Evolutionary conservation across 331 rosid species (phyloP).

Genomic region (Rosa hybrid): DNA sequence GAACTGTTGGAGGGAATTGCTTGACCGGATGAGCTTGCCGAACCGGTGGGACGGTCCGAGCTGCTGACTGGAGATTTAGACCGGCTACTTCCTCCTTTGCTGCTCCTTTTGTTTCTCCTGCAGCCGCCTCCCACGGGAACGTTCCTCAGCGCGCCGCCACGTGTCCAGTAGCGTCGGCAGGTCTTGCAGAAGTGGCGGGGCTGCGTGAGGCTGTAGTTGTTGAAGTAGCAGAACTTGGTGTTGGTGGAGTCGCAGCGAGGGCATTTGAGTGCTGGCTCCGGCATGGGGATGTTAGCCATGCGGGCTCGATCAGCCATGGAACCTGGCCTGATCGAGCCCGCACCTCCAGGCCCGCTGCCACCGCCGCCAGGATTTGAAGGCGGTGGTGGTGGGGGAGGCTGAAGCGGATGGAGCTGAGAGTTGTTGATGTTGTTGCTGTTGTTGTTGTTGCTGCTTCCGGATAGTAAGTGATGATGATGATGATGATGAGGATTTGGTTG

Average conservation of each 20-base stretch:
- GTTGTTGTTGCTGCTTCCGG: slow-evolving; percentile 8
- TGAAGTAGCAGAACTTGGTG: slow-evolving; percentile 93
- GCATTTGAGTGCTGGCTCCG: slow-evolving; percentile 65
- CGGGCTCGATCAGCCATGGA: slow-evolving; percentile 89
- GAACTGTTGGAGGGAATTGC: slow-evolving; percentile 46
- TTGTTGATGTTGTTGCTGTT: neutral
- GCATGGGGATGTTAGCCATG: slow-evolving; percentile 80
- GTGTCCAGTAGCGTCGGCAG: slow-evolving; percentile 88
- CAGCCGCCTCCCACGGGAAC: slow-evolving; percentile 97
- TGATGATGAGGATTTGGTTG: slow-evolving; percentile 36
- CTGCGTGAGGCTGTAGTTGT: slow-evolving; percentile 92
- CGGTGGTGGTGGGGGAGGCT: slow-evolving; percentile 36
- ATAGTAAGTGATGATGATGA: slow-evolving; percentile 40
- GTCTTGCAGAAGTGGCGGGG: slow-evolving; percentile 98
- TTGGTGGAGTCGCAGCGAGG: slow-evolving; percentile 87
- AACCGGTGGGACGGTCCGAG: slow-evolving; percentile 57
- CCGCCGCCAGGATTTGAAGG: slow-evolving; percentile 45
- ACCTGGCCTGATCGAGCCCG: slow-evolving; percentile 61
- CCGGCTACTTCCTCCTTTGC: slow-evolving; percentile 45
- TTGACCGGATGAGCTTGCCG: slow-evolving; percentile 31
- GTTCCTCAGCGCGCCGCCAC: slow-evolving; percentile 73
- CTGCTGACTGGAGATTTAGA: slow-evolving; percentile 70
- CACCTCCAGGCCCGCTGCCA: slow-evolving; percentile 32
- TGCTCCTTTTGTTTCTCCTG: slow-evolving; percentile 75
- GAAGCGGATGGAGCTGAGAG: slow-evolving; percentile 53